These are phyloP conservation scores for Debaryomyces nepalensis DNA, from an alignment of 1,139 yeast genomes.

Conservation along the genomic window DNA sequence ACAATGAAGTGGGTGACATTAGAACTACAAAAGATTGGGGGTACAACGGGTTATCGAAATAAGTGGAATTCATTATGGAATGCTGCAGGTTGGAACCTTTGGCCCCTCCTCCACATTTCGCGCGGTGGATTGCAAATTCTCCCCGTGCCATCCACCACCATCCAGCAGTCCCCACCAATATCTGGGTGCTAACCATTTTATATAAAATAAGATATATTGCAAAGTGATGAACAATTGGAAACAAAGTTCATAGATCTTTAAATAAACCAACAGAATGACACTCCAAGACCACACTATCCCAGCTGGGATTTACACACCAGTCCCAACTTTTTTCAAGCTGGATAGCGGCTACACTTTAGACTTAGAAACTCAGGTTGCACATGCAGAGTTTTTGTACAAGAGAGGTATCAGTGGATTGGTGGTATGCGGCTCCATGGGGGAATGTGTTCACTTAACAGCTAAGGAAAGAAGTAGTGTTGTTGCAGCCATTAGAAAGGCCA, in stretches of 20 bases:
- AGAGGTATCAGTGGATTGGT: constrained; percentile 53
- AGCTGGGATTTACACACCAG: constrained; percentile 51
- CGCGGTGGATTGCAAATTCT: no score
- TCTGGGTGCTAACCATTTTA: no score
- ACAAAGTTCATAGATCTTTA: neutral
- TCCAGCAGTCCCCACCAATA: no score
- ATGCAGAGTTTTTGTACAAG: constrained; percentile 43
- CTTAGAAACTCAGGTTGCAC: constrained; percentile 46
- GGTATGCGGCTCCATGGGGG: constrained; percentile 54
- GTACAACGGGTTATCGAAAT: no score
- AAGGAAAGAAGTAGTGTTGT: constrained; percentile 38
- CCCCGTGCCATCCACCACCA: no score
- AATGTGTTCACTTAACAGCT: constrained; percentile 39
- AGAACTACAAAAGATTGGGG: no score
- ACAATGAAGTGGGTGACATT: no score
- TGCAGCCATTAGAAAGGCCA: constrained; percentile 24
- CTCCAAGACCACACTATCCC: constrained; percentile 7
- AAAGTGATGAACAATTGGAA: neutral
- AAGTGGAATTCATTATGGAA: no score
- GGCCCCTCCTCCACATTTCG: no score
- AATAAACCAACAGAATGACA: constrained; percentile 1
- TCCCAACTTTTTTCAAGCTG: constrained; percentile 51
- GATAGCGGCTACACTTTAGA: constrained; percentile 43
- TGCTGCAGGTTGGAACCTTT: no score
- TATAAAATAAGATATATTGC: neutral